phyloP scores from a whole-genome alignment of 352 stramenopile species.

The Phytophthora boehmeriae region DNA sequence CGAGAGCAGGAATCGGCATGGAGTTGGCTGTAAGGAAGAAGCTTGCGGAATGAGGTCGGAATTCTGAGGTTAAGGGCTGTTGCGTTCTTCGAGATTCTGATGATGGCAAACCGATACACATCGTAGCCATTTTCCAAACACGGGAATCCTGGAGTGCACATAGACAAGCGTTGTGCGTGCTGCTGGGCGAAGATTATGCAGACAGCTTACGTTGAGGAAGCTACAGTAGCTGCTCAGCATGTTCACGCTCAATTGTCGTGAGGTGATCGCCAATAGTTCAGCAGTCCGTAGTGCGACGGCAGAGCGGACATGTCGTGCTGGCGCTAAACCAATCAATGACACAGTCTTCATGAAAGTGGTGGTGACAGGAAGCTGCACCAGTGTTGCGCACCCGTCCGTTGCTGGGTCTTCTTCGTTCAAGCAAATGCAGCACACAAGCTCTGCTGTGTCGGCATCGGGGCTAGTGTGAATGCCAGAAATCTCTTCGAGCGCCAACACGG shows the following conservation, averaged over 20 bases:
- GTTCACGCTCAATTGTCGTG: too few relatives aligned
- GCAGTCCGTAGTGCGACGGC: slow-evolving; percentile 33
- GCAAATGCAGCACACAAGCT: slow-evolving; percentile 52
- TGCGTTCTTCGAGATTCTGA: not conserved
- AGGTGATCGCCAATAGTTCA: not conserved
- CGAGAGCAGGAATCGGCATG: slow-evolving; percentile 17
- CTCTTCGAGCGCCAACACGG: slow-evolving; percentile 50
- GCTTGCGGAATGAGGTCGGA: slow-evolving; percentile 16
- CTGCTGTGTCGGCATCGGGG: not conserved
- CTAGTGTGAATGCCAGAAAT: not conserved
- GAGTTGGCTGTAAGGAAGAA: slow-evolving; percentile 1
- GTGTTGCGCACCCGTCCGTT: slow-evolving; percentile 9
- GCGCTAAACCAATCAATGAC: slow-evolving; percentile 71
- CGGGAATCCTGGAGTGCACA: not conserved
- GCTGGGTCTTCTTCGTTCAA: slow-evolving; percentile 37
- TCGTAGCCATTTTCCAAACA: not conserved
- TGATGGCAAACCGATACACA: not conserved
- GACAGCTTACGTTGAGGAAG: too few relatives aligned
- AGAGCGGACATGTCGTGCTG: slow-evolving; percentile 65
- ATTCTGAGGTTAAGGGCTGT: too few relatives aligned
- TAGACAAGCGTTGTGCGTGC: too few relatives aligned
- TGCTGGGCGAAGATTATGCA: too few relatives aligned
- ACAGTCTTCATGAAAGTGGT: slow-evolving; percentile 74
- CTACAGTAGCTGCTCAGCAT: too few relatives aligned
- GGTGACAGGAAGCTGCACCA: slow-evolving; percentile 52